Evolutionary conservation across 257 asterid genomes (phyloP).

Genomic region (Sherardia arvensis): DNA sequence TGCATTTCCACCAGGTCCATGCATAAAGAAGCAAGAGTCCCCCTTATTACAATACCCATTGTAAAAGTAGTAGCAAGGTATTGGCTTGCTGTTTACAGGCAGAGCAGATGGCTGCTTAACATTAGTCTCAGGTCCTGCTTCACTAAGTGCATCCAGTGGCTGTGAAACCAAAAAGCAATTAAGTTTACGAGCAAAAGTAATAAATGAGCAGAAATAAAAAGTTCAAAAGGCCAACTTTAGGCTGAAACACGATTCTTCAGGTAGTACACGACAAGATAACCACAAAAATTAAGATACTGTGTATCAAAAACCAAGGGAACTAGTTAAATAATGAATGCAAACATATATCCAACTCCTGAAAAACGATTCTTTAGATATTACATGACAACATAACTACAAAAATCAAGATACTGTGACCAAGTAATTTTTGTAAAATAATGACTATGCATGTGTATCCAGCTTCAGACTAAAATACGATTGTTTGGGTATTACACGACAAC

Average conservation of each 20-base stretch:
- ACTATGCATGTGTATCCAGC: no score
- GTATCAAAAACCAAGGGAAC: not conserved
- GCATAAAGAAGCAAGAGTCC: slow-evolving; percentile 26
- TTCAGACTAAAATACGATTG: not conserved
- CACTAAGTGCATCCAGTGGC: slow-evolving; percentile 28
- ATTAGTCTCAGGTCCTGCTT: slow-evolving; percentile 15
- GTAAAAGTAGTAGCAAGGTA: slow-evolving; percentile 28
- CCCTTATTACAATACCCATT: slow-evolving; percentile 37
- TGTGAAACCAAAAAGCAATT: slow-evolving; percentile 9
- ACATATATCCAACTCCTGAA: not conserved
- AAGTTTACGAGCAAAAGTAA: not conserved
- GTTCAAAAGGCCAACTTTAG: not conserved
- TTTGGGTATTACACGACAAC: not conserved
- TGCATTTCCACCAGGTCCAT: slow-evolving; percentile 21
- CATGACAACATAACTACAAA: not conserved
- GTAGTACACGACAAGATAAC: not conserved
- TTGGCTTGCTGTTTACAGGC: slow-evolving; percentile 25
- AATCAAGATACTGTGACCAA: not conserved
- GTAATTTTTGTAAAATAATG: no score
- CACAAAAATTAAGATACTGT: not conserved
- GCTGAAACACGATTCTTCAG: not conserved
- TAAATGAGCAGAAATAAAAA: slow-evolving; percentile 2
- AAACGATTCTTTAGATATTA: not conserved
- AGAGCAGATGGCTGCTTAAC: slow-evolving; percentile 15
- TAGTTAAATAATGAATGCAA: no score